A percentile compares a stretch with the other conserved stretches of the same genome.
phyloP scores from a whole-genome alignment of 2,329 filamentous ascomycete genomes.

The Xylariaceae sp. region DNA sequence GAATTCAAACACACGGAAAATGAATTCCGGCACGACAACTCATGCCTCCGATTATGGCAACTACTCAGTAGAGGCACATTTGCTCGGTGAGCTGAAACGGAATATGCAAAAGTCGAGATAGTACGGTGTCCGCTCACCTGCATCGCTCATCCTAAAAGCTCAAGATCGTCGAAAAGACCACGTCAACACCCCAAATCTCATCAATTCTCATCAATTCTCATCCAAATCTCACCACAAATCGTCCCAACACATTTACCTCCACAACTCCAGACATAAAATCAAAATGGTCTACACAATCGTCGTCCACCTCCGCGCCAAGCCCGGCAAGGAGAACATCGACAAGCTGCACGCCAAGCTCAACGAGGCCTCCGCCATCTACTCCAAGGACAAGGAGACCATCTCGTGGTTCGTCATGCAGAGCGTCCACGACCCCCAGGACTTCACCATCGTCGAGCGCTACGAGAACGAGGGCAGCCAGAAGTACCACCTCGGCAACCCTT shows the following conservation, averaged over 20 bases:
- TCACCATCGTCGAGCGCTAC: slow-evolving; percentile 72
- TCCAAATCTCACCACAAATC: neutral
- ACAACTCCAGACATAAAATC: neutral
- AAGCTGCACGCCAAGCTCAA: slow-evolving; percentile 68
- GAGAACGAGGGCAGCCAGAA: slow-evolving; percentile 58
- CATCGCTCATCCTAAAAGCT: neutral
- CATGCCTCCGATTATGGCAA: too few species aligned
- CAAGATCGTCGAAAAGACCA: neutral
- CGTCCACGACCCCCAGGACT: slow-evolving; percentile 60
- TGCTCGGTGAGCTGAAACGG: too few species aligned
- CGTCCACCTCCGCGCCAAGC: slow-evolving; percentile 65
- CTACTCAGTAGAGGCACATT: too few species aligned
- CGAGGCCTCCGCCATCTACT: slow-evolving; percentile 69
- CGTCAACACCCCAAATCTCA: too few species aligned
- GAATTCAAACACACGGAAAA: neutral
- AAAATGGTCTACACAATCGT: slow-evolving; percentile 62
- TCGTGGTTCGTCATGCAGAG: slow-evolving; percentile 76
- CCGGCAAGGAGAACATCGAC: slow-evolving; percentile 55
- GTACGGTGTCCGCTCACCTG: neutral
- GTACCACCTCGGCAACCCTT: slow-evolving; percentile 62
- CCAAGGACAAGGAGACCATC: slow-evolving; percentile 64
- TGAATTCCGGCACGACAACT: neutral
- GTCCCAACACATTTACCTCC: too few species aligned
- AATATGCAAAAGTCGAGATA: too few species aligned
- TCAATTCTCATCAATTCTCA: neutral